Base-by-base conservation (phyloP, 1,139 yeast genomes). In the Geotrichum restrictum region DNA sequence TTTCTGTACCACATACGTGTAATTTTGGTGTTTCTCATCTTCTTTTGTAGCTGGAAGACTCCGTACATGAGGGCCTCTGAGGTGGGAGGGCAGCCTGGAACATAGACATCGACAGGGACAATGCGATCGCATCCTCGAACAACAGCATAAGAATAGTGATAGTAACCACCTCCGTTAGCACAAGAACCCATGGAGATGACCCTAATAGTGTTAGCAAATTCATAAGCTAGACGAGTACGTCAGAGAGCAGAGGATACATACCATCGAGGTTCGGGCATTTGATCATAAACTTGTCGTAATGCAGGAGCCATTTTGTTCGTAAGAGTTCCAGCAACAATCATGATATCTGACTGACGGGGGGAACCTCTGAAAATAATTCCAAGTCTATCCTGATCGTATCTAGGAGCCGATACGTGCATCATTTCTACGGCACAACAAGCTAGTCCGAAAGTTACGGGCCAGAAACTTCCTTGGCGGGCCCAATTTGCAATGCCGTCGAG, bases 301-400 rank as follows among this genome's bases (percentile, higher is more conserved):
- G 95, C 94, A 41, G 96, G 95, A 0, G 95, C 95, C 95, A 87
- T 88, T 74, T 88, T 88, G 71, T 88, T 88, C 59, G 96, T 88
- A 59, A 88, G 80, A 3, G 96, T 88, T 45, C 96, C 96, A 2
- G 96, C 95, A 57, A 88, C 95, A 74, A 88, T 88, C 88, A 88
- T 86, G 62, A 88, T 85, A 79, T 88, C 96, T 5, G 94, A 82
- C 71, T 88, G 96, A 74, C 96, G 87, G 55, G 96, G 96, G 44
- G 95, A 85, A 37, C 95, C 95, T 76, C 96, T 83, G 81, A 88
- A 88, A 79, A 88, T 88, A 68, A 88, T 87, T 64, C 96, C 96
- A 69, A 88, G 77, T 69, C 96, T 82, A 75, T 88, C 96, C 74
- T 88, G 95, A 74, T 88, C 96, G 73, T 88, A 88, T 69, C 96